Base-by-base conservation (phyloP, 1,284 basidiomycete genomes). In the Ceratobasidium sp. region DNA sequence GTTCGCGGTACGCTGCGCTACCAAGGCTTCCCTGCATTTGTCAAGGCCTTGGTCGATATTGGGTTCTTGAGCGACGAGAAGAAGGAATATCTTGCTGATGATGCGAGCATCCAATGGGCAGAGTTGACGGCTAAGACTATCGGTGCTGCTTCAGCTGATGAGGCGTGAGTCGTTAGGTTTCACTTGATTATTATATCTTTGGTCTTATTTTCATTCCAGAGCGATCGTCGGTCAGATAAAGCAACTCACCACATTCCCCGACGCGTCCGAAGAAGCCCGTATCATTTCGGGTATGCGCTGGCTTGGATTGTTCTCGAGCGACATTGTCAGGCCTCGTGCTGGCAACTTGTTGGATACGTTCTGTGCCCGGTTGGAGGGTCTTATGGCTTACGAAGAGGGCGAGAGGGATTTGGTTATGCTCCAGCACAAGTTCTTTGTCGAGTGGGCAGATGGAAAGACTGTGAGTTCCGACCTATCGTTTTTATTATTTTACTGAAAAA, bases 11-110 rank as follows among this genome's bases (percentile, higher is more conserved):
- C 97, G 6, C 85, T 99, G 80, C 88, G 97, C 74, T 99, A 97
- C 85, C 94, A 96, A 80, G 96, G 96, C 74, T 98, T 98, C 93
- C 96, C 96, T n/a, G 92, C 94, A 82, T 97, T 99, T 81, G 91
- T 99, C 81, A 89, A 88, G 78, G 90, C 90, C 5, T 87, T 98
- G 75, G 95, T 97, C 61, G 86, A 93, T 79, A 84, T 98, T 67
- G 96, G 96, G 32, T 97, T 93, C 88, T 84, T 99, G 75, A 88
- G 94, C 79, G 88, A 91, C 76, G 83, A 83, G 34, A 84, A 85
- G 76, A 92, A 95, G 84, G 88, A 88, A 21, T 97, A 92, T 89
- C 84, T 97, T 70, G 86, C 85, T 57, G 88, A 88, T 53, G 86
- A 87, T 43, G 73, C 78, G 53, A 76, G 80, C 18, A 80, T 94